Base-by-base conservation (phyloP, 352 stramenopile genomes). In the Phytophthora palmivora region DNA sequence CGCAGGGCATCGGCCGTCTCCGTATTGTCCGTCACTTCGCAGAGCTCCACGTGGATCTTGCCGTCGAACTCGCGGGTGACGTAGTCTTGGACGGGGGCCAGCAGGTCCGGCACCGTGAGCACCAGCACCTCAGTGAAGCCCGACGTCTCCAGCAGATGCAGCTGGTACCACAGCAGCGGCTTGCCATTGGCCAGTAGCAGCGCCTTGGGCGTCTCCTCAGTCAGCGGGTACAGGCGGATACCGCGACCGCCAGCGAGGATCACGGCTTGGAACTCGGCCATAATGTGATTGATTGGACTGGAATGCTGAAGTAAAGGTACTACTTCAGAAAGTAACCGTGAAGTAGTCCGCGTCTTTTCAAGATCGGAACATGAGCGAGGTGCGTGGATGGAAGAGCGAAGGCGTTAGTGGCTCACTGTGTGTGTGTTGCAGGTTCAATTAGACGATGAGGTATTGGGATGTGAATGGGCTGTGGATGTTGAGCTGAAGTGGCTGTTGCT, bases 211-310 rank as follows among this genome's bases (percentile, higher is more conserved):
- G 80, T 91, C 42, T 91, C 82, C 57, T 92, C 82, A 19, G 86
- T 94, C 21, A 94, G 58, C 28, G 86, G 78, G 44, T 92, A 92
- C 63, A 94, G 60, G 22, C 86, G 86, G 47, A 93, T 89, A 58
- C 84, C 86, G 54, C 80, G 87, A 26, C 86, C 86, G 46, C 86
- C 86, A 37, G 86, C 86, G 39, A 94, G 65, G 63, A 94, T 92
- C 59, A 94, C 80, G 54, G 82, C 86, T 57, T 94, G 86, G 74
- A 92, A 94, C 67, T 94, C 86, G 46, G 82, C 82, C 86, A 92
- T 92, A 3, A 9, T 47, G 19, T 11, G 14, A 32, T 6, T 50
- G 10, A 34, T 51, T 55, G 39, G 41, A 38, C n/a, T 44, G 15
- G 38, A 30, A 24, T n/a, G n/a, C n/a, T n/a, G n/a, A n/a, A n/a